These are phyloP conservation scores for Suhomyces atakaporum DNA, from an alignment of 1,139 yeast genomes.

Conservation along the genomic window DNA sequence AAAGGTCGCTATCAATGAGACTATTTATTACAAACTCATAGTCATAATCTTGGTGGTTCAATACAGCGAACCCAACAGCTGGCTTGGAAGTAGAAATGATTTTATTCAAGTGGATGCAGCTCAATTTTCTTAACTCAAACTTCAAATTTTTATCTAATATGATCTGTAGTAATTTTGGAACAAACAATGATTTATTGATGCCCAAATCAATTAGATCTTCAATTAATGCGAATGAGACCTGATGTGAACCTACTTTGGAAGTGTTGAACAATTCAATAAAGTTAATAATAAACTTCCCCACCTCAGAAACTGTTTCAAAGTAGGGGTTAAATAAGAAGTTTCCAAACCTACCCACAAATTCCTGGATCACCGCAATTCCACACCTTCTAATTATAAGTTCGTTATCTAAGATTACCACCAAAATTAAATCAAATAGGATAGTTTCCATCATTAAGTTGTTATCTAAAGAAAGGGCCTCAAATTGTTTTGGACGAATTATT, in stretches of 20 bases:
- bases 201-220: constrained; percentile 31
- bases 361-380: constrained; percentile 85
- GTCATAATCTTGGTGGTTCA: not conserved
- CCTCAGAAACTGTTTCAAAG: constrained; percentile 18
- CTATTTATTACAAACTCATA: constrained; percentile 1
- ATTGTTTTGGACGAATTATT: constrained; percentile 17
- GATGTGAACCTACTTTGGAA: constrained; percentile 18
- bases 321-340: constrained; percentile 22
- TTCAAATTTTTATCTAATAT: constrained; percentile 31
- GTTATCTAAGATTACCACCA: constrained; percentile 64
- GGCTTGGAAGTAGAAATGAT: not conserved
- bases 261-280: constrained; percentile 55
- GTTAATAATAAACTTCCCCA: constrained; percentile 45
- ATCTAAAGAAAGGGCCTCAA: constrained; percentile 11
- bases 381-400: constrained; percentile 80
- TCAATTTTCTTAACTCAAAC: constrained; percentile 38
- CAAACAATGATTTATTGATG: constrained; percentile 26
- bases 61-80: not conserved
- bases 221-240: constrained; percentile 27
- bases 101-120: constrained; percentile 15
- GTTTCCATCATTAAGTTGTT: constrained; percentile 22
- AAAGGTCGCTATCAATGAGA: constrained; percentile 12
- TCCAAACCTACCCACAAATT: constrained; percentile 77
- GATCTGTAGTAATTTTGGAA: constrained; percentile 28
- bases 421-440: constrained; percentile 47